Base-by-base conservation (phyloP, 202 grass and related monocot species). In the Cymbopogon flexuosus region DNA sequence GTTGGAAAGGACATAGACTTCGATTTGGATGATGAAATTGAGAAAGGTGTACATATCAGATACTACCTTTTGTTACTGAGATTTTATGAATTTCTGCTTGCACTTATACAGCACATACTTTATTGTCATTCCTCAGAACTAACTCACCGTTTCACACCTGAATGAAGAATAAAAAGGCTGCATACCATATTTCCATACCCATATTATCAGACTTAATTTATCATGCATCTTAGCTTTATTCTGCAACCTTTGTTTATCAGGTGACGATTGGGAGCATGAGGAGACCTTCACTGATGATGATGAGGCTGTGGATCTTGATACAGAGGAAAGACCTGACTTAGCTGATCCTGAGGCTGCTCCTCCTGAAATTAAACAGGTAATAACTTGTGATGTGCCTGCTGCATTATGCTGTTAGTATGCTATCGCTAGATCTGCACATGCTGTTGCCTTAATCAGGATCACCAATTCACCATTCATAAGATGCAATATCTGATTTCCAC, bases 261-360 rank as follows among this genome's bases (percentile, higher is more conserved):
- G 92, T 91, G 94, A 97, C 36, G 79, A 97, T 74, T 97, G 94
- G 94, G 94, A 97, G 64, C 94, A 97, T 65, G 86, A 89, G 83
- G 95, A 94, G 78, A 88, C 68, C 78, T 97, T 97, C 77, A 97
- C 90, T 46, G 92, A 97, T 75, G 95, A 97, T 66, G 94, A 94
- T 46, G 95, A 97, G 73, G 84, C 88, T 62, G 51, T 86, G 45
- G 90, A 89, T 39, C 65, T 89, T 81, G 90, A 94, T 72, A 83
- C 82, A 72, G 92, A 89, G 69, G 86, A 97, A 92, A 80, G 86
- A 78, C 63, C 88, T 81, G 92, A 91, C 80, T 73, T 85, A 67
- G 84, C 91, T 71, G 87, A 93, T 83, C 86, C 86, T 23, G 88
- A 97, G 73, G 89, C 84, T 73, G 84, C 90, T 72, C 88, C 84